Percentiles rank a stretch among this genome's conserved stretches.
Evolutionary conservation across 2,329 filamentous ascomycete genomes (phyloP).

Genomic region (Trichophyton equinum): DNA sequence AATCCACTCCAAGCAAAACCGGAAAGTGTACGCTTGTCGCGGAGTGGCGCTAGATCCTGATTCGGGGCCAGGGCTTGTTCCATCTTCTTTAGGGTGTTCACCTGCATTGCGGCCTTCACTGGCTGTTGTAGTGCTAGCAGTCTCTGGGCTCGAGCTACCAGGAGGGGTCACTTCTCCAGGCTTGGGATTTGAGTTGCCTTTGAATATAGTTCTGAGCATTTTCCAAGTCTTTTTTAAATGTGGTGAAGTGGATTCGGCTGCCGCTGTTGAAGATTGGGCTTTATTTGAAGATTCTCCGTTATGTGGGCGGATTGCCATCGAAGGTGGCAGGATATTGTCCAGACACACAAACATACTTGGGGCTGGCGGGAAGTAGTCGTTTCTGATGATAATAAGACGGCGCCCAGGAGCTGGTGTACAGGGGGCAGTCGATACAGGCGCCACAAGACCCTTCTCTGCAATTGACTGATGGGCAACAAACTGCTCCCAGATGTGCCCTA

Average conservation of each 20-base stretch:
- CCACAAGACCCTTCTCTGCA: constrained; percentile 44
- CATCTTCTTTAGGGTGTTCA: constrained; percentile 22
- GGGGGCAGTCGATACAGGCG: constrained; percentile 62
- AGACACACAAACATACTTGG: constrained; percentile 38
- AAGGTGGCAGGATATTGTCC: constrained; percentile 26
- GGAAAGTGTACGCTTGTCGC: constrained; percentile 50
- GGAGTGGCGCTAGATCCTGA: constrained; percentile 2
- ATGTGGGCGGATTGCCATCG: constrained; percentile 15
- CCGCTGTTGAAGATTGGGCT: constrained; percentile 11
- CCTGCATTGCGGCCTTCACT: constrained; percentile 10
- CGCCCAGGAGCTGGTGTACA: constrained; percentile 75
- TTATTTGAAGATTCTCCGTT: constrained; percentile 21
- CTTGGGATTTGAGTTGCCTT: constrained; percentile 33
- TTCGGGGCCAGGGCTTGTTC: not conserved
- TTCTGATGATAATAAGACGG: constrained; percentile 76
- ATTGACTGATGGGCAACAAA: constrained; percentile 62
- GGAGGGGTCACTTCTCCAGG: constrained; percentile 31
- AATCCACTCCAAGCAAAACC: constrained; percentile 55
- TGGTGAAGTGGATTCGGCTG: constrained; percentile 16
- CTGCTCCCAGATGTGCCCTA: constrained; percentile 64
- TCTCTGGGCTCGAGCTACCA: constrained; percentile 19
- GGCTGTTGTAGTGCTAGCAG: constrained; percentile 9
- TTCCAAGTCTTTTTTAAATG: constrained; percentile 38
- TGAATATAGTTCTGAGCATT: constrained; percentile 40
- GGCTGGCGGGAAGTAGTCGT: constrained; percentile 50